Conservation (phyloP, 371 early-diverging fungal genomes). For the Mucor sp. region DNA sequence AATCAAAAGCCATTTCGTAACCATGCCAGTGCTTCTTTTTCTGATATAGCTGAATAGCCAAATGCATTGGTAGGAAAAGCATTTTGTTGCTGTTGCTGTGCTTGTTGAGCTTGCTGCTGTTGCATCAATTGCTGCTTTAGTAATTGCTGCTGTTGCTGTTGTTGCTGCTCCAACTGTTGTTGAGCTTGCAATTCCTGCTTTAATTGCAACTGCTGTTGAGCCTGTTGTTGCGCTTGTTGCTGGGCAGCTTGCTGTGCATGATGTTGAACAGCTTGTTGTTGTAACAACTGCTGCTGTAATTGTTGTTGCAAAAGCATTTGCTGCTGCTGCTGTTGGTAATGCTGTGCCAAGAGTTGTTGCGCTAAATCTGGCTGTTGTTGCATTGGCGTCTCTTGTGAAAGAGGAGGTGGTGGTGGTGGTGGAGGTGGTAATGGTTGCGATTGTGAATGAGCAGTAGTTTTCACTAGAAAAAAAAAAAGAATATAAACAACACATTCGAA, state of each 20-base stretch:
- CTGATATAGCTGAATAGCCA: constrained; percentile 30
- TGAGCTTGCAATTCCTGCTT: not conserved
- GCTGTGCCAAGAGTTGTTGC: not conserved
- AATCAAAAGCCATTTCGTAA: constrained; percentile 26
- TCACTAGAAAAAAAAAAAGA: not conserved
- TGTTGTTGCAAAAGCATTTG: not conserved
- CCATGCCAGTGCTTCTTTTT: constrained; percentile 46
- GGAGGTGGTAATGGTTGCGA: not conserved
- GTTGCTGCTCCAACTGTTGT: not conserved
- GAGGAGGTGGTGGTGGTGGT: not conserved
- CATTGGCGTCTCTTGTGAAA: not conserved
- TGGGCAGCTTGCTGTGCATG: not conserved
- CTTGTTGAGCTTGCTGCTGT: not conserved
- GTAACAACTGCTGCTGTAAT: not conserved
- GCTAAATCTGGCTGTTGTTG: not conserved
- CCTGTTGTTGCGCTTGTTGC: not conserved
- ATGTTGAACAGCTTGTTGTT: constrained; percentile 8
- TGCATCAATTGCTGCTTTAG: not conserved
- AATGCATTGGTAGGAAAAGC: constrained; percentile 11
- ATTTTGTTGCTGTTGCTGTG: constrained; percentile 11
- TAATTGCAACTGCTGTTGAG: not conserved
- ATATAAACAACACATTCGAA: not conserved
- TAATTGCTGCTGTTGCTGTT: not conserved
- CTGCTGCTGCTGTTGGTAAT: constrained; percentile 4
- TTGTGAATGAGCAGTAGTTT: not conserved